Conservation (phyloP, 164 flowering plant genomes). For the Annona squamosa region DNA sequence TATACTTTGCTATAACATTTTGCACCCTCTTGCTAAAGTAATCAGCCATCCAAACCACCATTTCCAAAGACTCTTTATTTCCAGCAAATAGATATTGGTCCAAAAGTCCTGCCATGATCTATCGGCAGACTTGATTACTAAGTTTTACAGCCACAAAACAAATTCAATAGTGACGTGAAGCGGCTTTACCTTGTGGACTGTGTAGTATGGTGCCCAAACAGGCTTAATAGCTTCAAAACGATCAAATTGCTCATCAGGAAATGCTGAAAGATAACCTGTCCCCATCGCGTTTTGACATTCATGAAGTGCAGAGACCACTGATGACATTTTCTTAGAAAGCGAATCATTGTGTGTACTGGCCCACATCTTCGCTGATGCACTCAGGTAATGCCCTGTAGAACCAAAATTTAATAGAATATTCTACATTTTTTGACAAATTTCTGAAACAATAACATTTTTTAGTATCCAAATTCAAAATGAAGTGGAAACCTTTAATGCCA, state of each 20-base stretch:
- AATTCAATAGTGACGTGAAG: neutral
- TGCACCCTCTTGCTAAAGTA: conserved; percentile 80
- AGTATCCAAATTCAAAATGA: neutral
- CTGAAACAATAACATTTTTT: no score
- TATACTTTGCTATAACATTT: conserved; percentile 52
- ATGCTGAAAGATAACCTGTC: conserved; percentile 91
- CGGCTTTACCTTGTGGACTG: conserved; percentile 81
- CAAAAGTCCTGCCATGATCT: conserved; percentile 92
- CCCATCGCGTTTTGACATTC: conserved; percentile 68
- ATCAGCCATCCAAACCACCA: conserved; percentile 73
- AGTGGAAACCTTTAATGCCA: neutral
- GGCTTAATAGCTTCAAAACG: conserved; percentile 71
- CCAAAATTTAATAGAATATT: neutral
- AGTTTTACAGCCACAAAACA: neutral
- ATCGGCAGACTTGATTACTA: neutral
- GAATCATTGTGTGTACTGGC: conserved; percentile 74
- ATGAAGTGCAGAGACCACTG: conserved; percentile 54
- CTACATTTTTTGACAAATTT: neutral
- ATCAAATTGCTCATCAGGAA: conserved; percentile 73
- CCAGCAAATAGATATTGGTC: conserved; percentile 70
- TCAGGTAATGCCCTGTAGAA: conserved; percentile 76
- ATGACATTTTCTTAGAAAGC: conserved; percentile 57
- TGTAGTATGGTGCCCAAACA: conserved; percentile 97
- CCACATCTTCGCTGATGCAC: conserved; percentile 91
- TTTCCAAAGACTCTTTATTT: conserved; percentile 55